Evolutionary conservation across 805 yeast genomes (phyloP), one percentile per base, ranked within the genome.

Genomic region (Candida insectalens): DNA sequence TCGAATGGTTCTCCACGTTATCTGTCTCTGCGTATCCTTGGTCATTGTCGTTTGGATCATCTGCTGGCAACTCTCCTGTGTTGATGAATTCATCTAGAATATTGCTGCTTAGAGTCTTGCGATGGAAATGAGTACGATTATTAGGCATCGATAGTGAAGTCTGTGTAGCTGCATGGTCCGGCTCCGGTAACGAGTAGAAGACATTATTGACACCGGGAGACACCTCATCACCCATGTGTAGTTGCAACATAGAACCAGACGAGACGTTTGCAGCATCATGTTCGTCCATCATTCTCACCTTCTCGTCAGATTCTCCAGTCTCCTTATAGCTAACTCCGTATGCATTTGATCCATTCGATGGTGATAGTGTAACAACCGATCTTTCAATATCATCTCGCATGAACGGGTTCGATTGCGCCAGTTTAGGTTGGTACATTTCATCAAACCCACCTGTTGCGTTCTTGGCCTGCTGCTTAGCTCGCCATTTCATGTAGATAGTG

Each of bases 71-170:
- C 18, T 35, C 41, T 15, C 52, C 52, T 5, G 49, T 47, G 4
- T 44, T 36, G 2, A 53, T 50, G 29, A 53, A 53, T 26, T 53
- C 56, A 36, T 53, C 58, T 25, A 53, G 29, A 3, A 45, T 36
- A 8, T 36, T 33, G 8, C 52, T 40, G 36, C 55, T 49, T 23
- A 44, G 38, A 10, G 51, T 43, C 25, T 48, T 45, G 22, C 36
- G 45, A 32, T 47, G 51, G 27, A 43, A 40, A 25, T 46, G 48
- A 1, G 39, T 31, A 15, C 35, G 37, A 13, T 28, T 37, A 15
- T 41, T 49, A 9, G 43, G 41, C 9, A 32, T 35, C 16, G 36
- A 32, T 5, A 35, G 21, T 5, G 37, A 16, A 7, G 33, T 15
- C 16, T 32, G 37, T 12, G 37, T 38, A 15, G 35, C 39, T 12